These are phyloP conservation scores for Aspergillus fijiensis DNA, from an alignment of 2,329 filamentous ascomycete genomes.

Conservation along the genomic window DNA sequence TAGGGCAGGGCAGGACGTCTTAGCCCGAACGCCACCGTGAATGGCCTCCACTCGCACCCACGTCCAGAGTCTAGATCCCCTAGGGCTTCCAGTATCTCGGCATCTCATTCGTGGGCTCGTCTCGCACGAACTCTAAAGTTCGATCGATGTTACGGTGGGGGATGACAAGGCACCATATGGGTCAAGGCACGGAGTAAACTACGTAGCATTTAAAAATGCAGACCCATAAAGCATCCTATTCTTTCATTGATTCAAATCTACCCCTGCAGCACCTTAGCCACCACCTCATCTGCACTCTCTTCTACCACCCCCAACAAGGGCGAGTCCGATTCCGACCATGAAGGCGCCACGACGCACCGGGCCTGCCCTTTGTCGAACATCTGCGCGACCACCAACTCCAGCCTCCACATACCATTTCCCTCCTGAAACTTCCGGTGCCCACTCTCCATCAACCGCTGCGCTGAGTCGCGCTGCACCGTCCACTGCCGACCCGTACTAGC, in stretches of 20 bases:
- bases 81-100: no score
- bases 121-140: no score
- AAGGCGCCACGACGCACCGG: conserved; percentile 5
- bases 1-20: no score
- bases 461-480: conserved; percentile 5
- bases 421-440: conserved; percentile 4
- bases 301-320: conserved; percentile 6
- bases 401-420: conserved; percentile 1
- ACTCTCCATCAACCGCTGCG: not conserved
- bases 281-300: conserved; percentile 1
- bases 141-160: no score
- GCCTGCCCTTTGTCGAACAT: conserved; percentile 4
- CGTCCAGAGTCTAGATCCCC: no score
- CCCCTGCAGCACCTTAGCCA: not conserved
- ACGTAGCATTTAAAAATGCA: no score
- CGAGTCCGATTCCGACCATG: conserved; percentile 5
- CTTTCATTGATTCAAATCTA: not conserved
- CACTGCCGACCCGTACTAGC: conserved; percentile 5
- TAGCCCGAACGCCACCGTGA: no score
- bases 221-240: no score
- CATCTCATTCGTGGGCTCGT: no score
- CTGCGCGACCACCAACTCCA: conserved; percentile 10
- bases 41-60: no score
- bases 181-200: no score
- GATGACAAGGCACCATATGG: no score